Conservation (phyloP, 352 stramenopile species). For the Pythium utonaiense region DNA sequence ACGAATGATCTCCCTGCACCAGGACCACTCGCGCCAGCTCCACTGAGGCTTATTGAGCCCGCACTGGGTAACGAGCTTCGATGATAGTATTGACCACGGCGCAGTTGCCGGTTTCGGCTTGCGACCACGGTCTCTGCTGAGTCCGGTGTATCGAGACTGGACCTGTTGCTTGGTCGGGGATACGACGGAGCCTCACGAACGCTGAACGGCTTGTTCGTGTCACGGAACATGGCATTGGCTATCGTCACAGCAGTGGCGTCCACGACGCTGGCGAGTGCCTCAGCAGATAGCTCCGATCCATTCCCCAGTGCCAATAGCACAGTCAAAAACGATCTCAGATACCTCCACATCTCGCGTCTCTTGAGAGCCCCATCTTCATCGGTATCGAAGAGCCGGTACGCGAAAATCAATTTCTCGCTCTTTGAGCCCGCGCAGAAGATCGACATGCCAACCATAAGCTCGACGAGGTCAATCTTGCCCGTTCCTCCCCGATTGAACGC, state of each 20-base stretch:
- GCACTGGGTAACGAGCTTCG: constrained; percentile 65
- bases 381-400: constrained; percentile 88
- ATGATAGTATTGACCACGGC: constrained; percentile 55
- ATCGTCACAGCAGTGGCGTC: constrained; percentile 83
- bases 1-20: constrained; percentile 72
- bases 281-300: constrained; percentile 71
- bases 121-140: constrained; percentile 38
- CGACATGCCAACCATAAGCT: constrained; percentile 93
- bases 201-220: constrained; percentile 79
- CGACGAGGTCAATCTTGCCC: constrained; percentile 78
- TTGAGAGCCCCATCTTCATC: constrained; percentile 90
- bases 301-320: constrained; percentile 94
- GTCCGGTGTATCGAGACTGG: constrained; percentile 56
- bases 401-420: constrained; percentile 92
- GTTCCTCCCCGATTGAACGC: constrained; percentile 83
- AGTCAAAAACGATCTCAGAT: constrained; percentile 92
- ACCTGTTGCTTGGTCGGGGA: constrained; percentile 36
- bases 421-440: constrained; percentile 95
- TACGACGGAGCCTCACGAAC: constrained; percentile 30
- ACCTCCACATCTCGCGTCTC: constrained; percentile 90
- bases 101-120: constrained; percentile 28
- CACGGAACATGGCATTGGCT: constrained; percentile 77
- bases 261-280: constrained; percentile 76
- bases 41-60: constrained; percentile 48
- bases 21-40: constrained; percentile 46